Evolutionary conservation across 2,329 filamentous ascomycete species (phyloP).

Genomic region (Ophiostoma montium): DNA sequence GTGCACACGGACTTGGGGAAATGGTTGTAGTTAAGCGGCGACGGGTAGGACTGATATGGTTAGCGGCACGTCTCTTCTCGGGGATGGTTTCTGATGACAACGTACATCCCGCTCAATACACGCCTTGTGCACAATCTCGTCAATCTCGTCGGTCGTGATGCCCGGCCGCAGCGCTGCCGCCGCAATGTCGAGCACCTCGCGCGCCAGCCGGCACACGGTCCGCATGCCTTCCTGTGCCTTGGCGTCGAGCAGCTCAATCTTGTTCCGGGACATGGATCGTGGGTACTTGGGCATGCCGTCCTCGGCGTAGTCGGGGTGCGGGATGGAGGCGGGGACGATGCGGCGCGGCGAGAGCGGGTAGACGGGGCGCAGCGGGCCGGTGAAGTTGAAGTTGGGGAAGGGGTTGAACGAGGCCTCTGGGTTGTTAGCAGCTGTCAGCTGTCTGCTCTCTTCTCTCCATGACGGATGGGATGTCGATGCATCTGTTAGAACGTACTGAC

Average conservation of each 20-base stretch:
- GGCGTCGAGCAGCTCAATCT: constrained; percentile 69
- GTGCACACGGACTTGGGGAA: constrained; percentile 98
- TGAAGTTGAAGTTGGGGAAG: constrained; percentile 75
- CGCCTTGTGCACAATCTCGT: constrained; percentile 88
- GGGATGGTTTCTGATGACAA: too few species aligned
- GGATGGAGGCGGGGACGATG: constrained; percentile 65
- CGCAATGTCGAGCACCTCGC: constrained; percentile 87
- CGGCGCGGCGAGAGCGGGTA: constrained; percentile 68
- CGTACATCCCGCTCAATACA: constrained; percentile 79
- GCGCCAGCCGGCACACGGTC: constrained; percentile 72
- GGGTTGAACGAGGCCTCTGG: constrained; percentile 81
- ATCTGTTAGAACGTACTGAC: neutral
- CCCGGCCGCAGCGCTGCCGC: constrained; percentile 75
- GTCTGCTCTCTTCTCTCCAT: too few species aligned
- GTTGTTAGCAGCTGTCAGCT: neutral
- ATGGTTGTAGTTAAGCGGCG: constrained; percentile 84
- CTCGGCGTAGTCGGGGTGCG: constrained; percentile 73
- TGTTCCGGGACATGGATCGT: constrained; percentile 52
- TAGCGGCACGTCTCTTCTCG: too few species aligned
- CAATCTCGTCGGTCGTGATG: constrained; percentile 88
- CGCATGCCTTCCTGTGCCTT: constrained; percentile 80
- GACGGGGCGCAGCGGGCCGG: constrained; percentile 69
- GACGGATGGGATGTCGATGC: too few species aligned
- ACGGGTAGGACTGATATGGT: constrained; percentile 57
- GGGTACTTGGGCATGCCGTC: constrained; percentile 60